phyloP scores from a whole-genome alignment of 2,329 filamentous ascomycete species.

The Scolecobasidium constrictum region DNA sequence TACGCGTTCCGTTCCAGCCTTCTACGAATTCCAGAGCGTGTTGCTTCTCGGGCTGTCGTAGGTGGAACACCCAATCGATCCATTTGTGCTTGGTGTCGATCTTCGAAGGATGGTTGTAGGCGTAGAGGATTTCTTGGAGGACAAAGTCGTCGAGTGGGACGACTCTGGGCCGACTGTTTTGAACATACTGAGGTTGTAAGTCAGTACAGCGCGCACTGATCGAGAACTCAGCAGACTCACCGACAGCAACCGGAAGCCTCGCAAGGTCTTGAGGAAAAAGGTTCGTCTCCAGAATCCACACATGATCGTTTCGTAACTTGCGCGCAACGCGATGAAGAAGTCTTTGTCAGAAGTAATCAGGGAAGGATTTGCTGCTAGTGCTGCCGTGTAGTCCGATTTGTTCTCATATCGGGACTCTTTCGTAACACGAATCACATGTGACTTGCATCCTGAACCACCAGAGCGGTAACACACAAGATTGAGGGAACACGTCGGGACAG shows the following conservation, averaged over 20 bases:
- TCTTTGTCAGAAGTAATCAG: background rate
- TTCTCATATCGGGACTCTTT: background rate
- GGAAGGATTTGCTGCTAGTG: background rate
- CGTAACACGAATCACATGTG: background rate
- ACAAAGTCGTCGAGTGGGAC: conserved; percentile 13
- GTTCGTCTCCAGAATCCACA: conserved; percentile 12
- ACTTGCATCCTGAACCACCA: conserved; percentile 3
- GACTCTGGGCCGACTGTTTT: conserved; percentile 4
- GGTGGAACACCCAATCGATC: conserved; percentile 14
- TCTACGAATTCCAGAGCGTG: conserved; percentile 15
- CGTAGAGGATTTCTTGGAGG: conserved; percentile 13
- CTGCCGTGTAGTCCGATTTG: background rate
- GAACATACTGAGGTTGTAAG: conserved; percentile 8
- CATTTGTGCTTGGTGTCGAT: conserved; percentile 10
- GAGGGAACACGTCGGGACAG: conserved; percentile 11
- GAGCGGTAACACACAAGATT: conserved; percentile 11
- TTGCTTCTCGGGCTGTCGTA: conserved; percentile 11
- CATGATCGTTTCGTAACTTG: conserved; percentile 9
- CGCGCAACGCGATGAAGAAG: background rate
- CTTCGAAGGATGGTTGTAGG: conserved; percentile 11
- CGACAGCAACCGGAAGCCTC: conserved; percentile 11
- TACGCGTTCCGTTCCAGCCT: conserved; percentile 12
- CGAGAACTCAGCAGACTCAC: conserved; percentile 8
- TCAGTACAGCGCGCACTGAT: background rate
- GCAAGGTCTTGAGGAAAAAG: conserved; percentile 12